Evolutionary conservation across 1,284 basidiomycete species (phyloP).

Genomic region (Boletellus dicymbophilus): DNA sequence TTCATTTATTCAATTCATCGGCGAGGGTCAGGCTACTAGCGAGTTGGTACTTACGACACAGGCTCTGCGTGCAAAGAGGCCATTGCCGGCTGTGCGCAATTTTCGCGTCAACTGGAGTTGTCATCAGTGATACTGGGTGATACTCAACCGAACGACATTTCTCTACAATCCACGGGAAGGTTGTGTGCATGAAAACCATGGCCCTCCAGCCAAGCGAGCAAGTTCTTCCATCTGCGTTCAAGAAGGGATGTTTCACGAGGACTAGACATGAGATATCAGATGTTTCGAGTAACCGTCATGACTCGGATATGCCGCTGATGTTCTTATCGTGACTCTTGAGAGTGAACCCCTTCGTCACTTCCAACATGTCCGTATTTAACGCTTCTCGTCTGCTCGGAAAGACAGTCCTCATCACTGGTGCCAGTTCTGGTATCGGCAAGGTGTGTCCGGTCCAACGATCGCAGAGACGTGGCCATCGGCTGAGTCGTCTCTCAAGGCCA

Average conservation of each 20-base stretch:
- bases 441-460: conserved; percentile 35
- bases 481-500: conserved; percentile 51
- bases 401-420: conserved; percentile 86
- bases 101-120: conserved; percentile 7
- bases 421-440: conserved; percentile 82
- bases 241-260: neutral
- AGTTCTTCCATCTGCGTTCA: conserved; percentile 43
- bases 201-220: conserved; percentile 56
- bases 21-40: neutral
- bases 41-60: conserved; percentile 41
- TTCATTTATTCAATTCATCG: neutral
- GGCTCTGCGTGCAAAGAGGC: conserved; percentile 58
- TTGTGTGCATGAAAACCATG: conserved; percentile 51
- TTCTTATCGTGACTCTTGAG: no score
- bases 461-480: neutral
- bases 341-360: neutral
- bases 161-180: conserved; percentile 48
- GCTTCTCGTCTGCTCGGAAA: conserved; percentile 77
- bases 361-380: conserved; percentile 76
- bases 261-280: neutral
- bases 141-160: conserved; percentile 40
- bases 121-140: neutral
- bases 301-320: no score
- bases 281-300: neutral
- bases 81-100: conserved; percentile 55